Conservation (phyloP, 257 asterid species). For the Oldenlandia corymbosa region DNA sequence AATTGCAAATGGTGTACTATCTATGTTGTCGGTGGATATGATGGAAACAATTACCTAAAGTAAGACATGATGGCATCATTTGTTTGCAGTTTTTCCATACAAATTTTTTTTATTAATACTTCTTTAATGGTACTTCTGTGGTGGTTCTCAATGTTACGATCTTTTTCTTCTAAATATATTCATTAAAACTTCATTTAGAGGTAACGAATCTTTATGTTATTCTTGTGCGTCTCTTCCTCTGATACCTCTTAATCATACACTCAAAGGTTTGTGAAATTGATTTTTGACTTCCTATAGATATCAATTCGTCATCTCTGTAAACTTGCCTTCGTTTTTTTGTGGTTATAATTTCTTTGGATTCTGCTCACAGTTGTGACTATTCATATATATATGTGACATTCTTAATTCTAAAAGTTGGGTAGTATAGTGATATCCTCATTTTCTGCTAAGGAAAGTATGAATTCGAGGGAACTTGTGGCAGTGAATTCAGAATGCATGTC, state of each 20-base stretch:
- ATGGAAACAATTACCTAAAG: constrained; percentile 56
- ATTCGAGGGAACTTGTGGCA: too few species aligned
- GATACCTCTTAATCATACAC: neutral
- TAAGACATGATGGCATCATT: constrained; percentile 17
- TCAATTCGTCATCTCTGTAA: neutral
- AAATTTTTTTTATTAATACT: too few species aligned
- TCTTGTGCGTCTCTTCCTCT: neutral
- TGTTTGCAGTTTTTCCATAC: too few species aligned
- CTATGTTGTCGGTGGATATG: constrained; percentile 66
- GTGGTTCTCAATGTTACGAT: too few species aligned
- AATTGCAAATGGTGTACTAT: constrained; percentile 46
- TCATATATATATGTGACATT: too few species aligned
- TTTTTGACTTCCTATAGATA: neutral
- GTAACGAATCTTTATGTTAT: too few species aligned
- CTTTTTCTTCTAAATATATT: neutral
- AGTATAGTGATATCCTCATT: too few species aligned
- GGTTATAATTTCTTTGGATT: too few species aligned
- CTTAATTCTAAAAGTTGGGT: neutral
- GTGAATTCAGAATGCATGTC: too few species aligned
- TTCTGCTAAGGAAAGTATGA: too few species aligned
- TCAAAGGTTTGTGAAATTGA: neutral
- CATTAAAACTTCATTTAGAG: neutral
- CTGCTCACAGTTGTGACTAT: too few species aligned
- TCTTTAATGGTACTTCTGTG: too few species aligned
- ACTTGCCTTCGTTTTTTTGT: neutral